phyloP scores from a whole-genome alignment of 192 early-diverging fungal species.

The Coemansia sp. region DNA sequence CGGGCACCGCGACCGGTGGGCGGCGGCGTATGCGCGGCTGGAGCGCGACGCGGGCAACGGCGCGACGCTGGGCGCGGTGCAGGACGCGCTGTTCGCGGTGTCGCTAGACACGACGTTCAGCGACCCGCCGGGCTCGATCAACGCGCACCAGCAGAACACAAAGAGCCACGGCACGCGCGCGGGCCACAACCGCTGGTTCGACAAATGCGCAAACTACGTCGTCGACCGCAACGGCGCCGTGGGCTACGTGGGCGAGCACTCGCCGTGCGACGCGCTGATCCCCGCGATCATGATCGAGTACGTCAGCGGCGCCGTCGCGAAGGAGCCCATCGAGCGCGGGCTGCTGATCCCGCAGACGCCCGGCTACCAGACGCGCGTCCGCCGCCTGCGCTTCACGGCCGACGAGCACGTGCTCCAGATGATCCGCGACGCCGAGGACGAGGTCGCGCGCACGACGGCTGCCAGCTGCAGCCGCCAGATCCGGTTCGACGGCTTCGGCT shows the following conservation, averaged over 20 bases:
- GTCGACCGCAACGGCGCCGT: constrained; percentile 74
- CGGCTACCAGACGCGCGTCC: constrained; percentile 59
- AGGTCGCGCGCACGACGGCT: constrained; percentile 51
- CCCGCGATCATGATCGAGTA: constrained; percentile 61
- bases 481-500: constrained; percentile 69
- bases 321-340: constrained; percentile 24
- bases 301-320: constrained; percentile 32
- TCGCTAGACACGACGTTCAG: constrained; percentile 68
- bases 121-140: constrained; percentile 34
- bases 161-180: constrained; percentile 35
- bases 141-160: constrained; percentile 20
- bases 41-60: constrained; percentile 59
- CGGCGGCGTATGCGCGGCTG: constrained; percentile 66
- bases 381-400: constrained; percentile 21
- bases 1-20: constrained; percentile 83
- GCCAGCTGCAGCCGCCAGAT: constrained; percentile 64
- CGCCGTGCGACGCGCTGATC: constrained; percentile 82
- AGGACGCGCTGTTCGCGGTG: constrained; percentile 73
- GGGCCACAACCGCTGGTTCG: constrained; percentile 91
- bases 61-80: constrained; percentile 60
- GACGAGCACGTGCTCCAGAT: constrained; percentile 25
- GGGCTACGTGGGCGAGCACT: constrained; percentile 70
- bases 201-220: constrained; percentile 70
- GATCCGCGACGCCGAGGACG: constrained; percentile 56
- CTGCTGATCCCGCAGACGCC: constrained; percentile 27